Evolutionary conservation across 805 yeast species (phyloP), one percentile per base, ranked within the genome.

Genomic region (Teunomyces gatunensis): DNA sequence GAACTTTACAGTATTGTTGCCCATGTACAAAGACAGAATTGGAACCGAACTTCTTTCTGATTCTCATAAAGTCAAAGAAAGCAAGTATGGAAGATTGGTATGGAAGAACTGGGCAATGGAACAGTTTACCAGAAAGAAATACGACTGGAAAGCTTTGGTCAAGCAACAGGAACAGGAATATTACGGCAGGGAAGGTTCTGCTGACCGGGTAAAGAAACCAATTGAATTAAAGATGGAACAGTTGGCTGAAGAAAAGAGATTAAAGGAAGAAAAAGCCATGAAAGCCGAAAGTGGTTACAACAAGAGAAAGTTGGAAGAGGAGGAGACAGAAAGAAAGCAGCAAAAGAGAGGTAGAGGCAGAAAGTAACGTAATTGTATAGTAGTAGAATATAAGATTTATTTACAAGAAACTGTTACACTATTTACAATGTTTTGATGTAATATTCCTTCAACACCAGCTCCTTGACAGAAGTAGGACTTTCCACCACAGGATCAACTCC

Each of bases 51-150:
- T 92, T 50, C 58, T 71, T 23, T 75, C 71, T 13, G 78, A 83
- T 37, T 78, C 84, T 34, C 85, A 80, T 33, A 74, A 77, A 51
- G 86, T 94, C 39, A 90, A 94, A 69, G 89, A 84, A 51, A 87
- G 96, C 60, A 79, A 74, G 10, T 94, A 92, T 60, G 99, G 99
- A 30, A 81, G 85, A 61, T 77, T 83, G 57, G 98, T 94, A 1
- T 94, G 97, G 98, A 88, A 85, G 63, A 92, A 92, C 64, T 94
- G 97, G 97, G 70, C 79, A 27, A 78, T 92, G 84, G 98, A 94
- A 63, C 68, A 84, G 56, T 92, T 82, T 58, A 61, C 71, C 9
- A 77, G 95, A 61, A 83, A 84, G 66, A 79, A 84, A 63, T 80
- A 74, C 59, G 97, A 90, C 59, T 92, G 98, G 98, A 88, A 86